These are phyloP conservation scores for Penicillium lagena DNA, from an alignment of 495 filamentous ascomycete species.

Conservation along the genomic window DNA sequence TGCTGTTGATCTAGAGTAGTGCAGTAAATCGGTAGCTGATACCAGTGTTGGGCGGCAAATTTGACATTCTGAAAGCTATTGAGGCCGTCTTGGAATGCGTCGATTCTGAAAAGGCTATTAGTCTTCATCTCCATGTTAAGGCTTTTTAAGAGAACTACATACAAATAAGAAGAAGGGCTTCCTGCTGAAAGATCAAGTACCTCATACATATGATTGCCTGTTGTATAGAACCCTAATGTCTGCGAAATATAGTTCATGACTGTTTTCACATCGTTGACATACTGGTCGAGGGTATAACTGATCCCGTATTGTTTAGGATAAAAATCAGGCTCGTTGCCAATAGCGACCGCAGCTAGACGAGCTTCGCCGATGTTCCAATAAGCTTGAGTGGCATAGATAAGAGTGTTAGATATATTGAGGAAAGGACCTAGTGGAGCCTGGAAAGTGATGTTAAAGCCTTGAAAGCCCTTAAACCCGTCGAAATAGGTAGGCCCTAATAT, in stretches of 20 bases:
- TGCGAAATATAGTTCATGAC: too few species aligned
- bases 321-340: conserved; percentile 18
- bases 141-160: too few species aligned
- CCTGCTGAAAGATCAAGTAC: too few species aligned
- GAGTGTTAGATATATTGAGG: conserved; percentile 3
- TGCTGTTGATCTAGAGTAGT: too few species aligned
- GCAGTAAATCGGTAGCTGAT: conserved; percentile 3
- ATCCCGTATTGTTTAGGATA: conserved; percentile 6
- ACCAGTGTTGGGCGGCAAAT: conserved; percentile 15
- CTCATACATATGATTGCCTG: too few species aligned
- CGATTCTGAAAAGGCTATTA: not conserved
- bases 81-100: conserved; percentile 2
- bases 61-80: conserved; percentile 6
- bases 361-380: conserved; percentile 7
- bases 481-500: conserved; percentile 17
- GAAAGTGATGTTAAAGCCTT: conserved; percentile 8
- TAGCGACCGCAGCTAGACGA: conserved; percentile 14
- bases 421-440: conserved; percentile 15
- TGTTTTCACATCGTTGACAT: conserved; percentile 1
- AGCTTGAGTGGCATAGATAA: conserved; percentile 8
- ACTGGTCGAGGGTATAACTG: conserved; percentile 1
- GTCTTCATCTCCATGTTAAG: not conserved
- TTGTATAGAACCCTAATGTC: too few species aligned
- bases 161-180: too few species aligned
- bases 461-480: conserved; percentile 12